A percentile compares a stretch with the other conserved stretches of the same genome.
Conservation (phyloP, 2,329 filamentous ascomycete species). For the Monosporascus sp. region DNA sequence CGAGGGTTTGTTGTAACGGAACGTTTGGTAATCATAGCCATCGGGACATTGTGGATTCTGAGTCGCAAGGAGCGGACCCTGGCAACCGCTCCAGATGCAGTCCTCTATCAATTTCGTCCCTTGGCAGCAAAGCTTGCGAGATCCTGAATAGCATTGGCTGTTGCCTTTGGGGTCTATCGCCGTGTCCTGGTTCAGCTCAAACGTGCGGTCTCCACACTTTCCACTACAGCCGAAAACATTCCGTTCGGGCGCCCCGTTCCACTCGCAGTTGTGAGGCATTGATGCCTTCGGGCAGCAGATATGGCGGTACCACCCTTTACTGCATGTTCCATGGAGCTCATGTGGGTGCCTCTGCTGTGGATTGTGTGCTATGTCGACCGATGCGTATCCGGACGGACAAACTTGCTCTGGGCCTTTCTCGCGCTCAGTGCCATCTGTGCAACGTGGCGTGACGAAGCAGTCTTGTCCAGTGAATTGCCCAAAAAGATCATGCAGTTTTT, state of each 20-base stretch:
- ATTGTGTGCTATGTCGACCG: too few species aligned
- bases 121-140: constrained; percentile 15
- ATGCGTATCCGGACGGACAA: too few species aligned
- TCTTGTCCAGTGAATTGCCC: constrained; percentile 19
- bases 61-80: too few species aligned
- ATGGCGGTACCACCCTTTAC: constrained; percentile 16
- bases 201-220: constrained; percentile 8
- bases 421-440: constrained; percentile 15
- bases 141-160: constrained; percentile 6
- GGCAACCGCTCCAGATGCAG: too few species aligned
- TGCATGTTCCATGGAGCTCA: too few species aligned
- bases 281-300: constrained; percentile 24
- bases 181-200: constrained; percentile 11
- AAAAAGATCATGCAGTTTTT: too few species aligned
- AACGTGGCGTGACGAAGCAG: constrained; percentile 21
- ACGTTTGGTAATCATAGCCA: too few species aligned
- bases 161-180: constrained; percentile 8
- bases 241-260: constrained; percentile 17
- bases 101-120: too few species aligned
- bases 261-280: constrained; percentile 24
- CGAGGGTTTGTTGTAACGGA: too few species aligned
- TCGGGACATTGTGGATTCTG: too few species aligned
- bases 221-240: constrained; percentile 14
- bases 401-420: constrained; percentile 11
- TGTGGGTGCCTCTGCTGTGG: too few species aligned